Evolutionary conservation across 345 rosid genomes (phyloP).

Genomic region (Salix caprea): DNA sequence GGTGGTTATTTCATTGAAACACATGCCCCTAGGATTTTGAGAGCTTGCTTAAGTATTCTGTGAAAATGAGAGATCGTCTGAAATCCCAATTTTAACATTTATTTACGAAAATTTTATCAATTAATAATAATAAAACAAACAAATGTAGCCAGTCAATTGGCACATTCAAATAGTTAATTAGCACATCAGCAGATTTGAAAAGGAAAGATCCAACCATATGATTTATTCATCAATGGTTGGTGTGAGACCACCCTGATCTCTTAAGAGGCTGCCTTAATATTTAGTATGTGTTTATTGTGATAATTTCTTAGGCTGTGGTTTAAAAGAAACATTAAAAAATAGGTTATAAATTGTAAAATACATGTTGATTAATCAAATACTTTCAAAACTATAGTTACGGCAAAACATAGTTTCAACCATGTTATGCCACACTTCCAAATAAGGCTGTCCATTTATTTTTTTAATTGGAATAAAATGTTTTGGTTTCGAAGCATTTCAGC

Average conservation of each 20-base stretch:
- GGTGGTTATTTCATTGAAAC: background rate
- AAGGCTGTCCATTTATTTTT: no score
- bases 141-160: background rate
- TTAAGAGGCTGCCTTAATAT: background rate
- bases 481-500: accelerated
- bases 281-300: no score
- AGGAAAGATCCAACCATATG: background rate
- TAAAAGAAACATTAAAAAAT: no score
- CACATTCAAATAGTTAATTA: background rate
- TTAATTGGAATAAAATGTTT: no score
- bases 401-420: no score
- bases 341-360: no score
- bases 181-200: background rate
- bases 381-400: no score
- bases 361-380: no score
- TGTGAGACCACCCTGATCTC: background rate
- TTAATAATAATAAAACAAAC: background rate
- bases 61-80: background rate
- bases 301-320: accelerated
- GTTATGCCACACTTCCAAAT: no score
- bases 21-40: background rate
- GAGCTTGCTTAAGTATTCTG: background rate
- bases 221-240: background rate
- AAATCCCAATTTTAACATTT: background rate
- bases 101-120: no score